Base-by-base conservation (phyloP, 331 rosid species). In the Erythrophleum ivorense region DNA sequence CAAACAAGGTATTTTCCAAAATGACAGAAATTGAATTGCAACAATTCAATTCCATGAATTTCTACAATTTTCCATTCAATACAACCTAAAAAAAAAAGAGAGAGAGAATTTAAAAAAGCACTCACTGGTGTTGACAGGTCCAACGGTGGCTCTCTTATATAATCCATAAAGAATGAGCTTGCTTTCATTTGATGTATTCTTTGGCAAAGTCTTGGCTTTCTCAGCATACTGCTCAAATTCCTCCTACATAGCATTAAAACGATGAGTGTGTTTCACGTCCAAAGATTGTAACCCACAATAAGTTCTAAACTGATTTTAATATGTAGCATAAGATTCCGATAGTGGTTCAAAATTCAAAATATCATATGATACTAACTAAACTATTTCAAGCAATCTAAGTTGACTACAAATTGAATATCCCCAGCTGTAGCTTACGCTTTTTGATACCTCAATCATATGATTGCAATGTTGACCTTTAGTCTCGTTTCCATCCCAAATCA, bases 101-200 rank as follows among this genome's bases (percentile, higher is more conserved):
- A 60, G 4, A 71, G 46, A 65, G 29, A 58, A 77, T 43, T 19
- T 33, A 77, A 7, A 77, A 45, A 60, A 31, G n/a, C 50, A 80
- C 91, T 88, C 18, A 90, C 99, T 7, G 21, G 94, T 91, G 86
- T 80, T 86, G 53, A 95, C 93, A 34, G 88, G 77, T 85, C 98
- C 98, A 85, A 91, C 89, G 58, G 98, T 91, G 80, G 94, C 90
- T 78, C 91, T 95, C 92, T 95, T 95, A 88, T 71, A 91, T 73
- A 95, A 87, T 67, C 96, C 98, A 82, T 95, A 95, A 53, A 95
- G 88, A 76, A 89, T 93, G 67, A 95, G 97, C 86, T 77, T 82
- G 97, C 41, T 46, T 36, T 93, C 98, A 29, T 95, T 93, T 78
- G 87, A 71, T 38, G 95, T 88, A 21, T 29, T 77, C 68, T 82